Conservation (phyloP, 2,329 filamentous ascomycete genomes). For the Verticillium alfalfae region DNA sequence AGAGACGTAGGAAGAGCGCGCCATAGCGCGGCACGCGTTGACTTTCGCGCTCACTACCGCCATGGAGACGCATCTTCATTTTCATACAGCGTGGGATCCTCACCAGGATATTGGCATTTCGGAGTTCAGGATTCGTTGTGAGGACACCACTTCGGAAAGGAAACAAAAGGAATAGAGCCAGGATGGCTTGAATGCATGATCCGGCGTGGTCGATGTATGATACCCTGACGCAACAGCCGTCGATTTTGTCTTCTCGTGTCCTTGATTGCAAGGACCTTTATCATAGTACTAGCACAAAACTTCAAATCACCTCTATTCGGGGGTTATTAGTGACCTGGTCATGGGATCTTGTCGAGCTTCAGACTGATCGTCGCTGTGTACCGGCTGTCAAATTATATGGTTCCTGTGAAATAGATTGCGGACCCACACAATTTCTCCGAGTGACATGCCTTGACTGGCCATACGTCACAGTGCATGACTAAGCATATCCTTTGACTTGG, state of each 20-base stretch:
- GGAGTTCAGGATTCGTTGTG: not conserved
- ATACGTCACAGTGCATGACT: not conserved
- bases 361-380: too few species aligned
- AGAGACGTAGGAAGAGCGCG: conserved; percentile 33
- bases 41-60: not conserved
- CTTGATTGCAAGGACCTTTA: not conserved
- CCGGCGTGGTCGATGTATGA: not conserved
- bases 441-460: too few species aligned
- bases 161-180: not conserved
- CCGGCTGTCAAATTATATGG: too few species aligned
- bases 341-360: too few species aligned
- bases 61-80: not conserved
- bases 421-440: too few species aligned
- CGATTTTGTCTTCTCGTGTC: not conserved
- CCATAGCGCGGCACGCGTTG: conserved; percentile 1
- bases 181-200: not conserved
- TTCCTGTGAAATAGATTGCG: too few species aligned
- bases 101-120: not conserved
- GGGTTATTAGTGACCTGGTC: not conserved
- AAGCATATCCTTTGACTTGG: not conserved
- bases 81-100: not conserved
- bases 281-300: not conserved
- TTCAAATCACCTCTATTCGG: not conserved
- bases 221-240: not conserved
- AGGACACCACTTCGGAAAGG: not conserved